phyloP scores from a whole-genome alignment of 495 filamentous ascomycete species.

The Delitschia confertaspora region DNA sequence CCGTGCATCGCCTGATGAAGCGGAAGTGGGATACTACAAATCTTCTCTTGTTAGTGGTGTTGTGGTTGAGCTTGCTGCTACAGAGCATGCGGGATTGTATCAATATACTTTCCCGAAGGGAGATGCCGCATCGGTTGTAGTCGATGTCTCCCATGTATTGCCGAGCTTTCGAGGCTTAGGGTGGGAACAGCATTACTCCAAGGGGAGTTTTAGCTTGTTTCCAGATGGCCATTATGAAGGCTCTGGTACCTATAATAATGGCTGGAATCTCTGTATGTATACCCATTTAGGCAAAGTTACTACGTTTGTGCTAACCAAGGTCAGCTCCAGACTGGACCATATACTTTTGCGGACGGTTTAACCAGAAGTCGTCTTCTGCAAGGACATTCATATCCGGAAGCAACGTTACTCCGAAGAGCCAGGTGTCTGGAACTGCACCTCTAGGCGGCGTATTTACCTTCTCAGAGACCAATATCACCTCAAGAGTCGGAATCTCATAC shows the following conservation, averaged over 20 bases:
- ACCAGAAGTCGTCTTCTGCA: constrained; percentile 34
- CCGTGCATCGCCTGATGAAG: constrained; percentile 44
- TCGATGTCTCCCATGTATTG: constrained; percentile 65
- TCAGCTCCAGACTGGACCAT: constrained; percentile 53
- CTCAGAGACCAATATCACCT: constrained; percentile 40
- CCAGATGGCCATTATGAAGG: constrained; percentile 53
- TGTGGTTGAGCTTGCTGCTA: constrained; percentile 51
- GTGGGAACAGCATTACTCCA: constrained; percentile 55
- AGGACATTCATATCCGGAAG: constrained; percentile 49
- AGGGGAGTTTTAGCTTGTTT: constrained; percentile 50
- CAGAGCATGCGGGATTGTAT: constrained; percentile 54
- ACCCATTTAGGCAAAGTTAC: background rate
- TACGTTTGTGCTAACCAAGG: constrained; percentile 13
- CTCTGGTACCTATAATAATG: constrained; percentile 54
- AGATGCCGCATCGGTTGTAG: constrained; percentile 45
- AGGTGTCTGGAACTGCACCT: constrained; percentile 19
- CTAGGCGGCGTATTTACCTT: constrained; percentile 34
- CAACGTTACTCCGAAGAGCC: constrained; percentile 31
- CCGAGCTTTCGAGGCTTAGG: constrained; percentile 52
- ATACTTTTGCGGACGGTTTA: constrained; percentile 61
- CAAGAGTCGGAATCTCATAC: constrained; percentile 63
- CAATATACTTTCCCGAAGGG: constrained; percentile 51
- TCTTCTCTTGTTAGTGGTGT: constrained; percentile 46
- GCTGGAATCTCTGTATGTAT: constrained; percentile 49
- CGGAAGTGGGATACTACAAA: constrained; percentile 57